Percentiles rank a stretch among this genome's conserved stretches.
Conservation (phyloP, 1,284 basidiomycete species). For the Porogramme epimiltina region DNA sequence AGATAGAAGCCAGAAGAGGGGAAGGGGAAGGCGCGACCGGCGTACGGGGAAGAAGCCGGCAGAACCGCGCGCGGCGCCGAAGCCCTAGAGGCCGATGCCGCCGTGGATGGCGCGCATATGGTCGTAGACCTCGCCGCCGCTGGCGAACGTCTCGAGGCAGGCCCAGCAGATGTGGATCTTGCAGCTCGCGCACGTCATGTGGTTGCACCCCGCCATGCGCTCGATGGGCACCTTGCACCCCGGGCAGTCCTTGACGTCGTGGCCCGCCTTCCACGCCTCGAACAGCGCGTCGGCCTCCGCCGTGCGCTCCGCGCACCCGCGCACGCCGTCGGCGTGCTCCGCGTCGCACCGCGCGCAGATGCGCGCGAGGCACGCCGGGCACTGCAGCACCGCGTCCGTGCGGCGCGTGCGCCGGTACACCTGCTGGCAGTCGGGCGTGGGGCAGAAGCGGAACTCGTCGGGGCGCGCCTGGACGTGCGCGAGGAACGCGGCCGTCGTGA, state of each 20-base stretch:
- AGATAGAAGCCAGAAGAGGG: too few relatives aligned
- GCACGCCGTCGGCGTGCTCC: conserved; percentile 61
- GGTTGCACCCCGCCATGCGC: conserved; percentile 72
- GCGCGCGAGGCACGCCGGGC: conserved; percentile 66
- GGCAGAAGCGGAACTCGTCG: conserved; percentile 68
- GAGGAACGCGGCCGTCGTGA: conserved; percentile 59
- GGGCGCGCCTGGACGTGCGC: conserved; percentile 56
- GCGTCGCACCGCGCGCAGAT: conserved; percentile 69
- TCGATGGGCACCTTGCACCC: conserved; percentile 69
- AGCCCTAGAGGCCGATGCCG: conserved; percentile 34
- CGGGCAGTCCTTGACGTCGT: conserved; percentile 73
- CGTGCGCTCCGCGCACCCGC: conserved; percentile 56
- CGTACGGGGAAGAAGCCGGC: too few relatives aligned
- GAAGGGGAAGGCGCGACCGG: too few relatives aligned
- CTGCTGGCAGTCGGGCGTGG: conserved; percentile 73
- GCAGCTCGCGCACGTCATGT: conserved; percentile 72
- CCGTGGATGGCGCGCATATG: conserved; percentile 59
- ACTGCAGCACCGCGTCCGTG: conserved; percentile 57
- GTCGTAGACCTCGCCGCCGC: conserved; percentile 57
- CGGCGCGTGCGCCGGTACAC: conserved; percentile 58
- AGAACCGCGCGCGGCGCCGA: too few relatives aligned
- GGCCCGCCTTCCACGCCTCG: conserved; percentile 55
- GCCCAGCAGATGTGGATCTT: conserved; percentile 78
- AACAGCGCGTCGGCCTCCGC: conserved; percentile 54
- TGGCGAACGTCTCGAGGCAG: conserved; percentile 65